Conservation (phyloP, 306 rosid genomes). For the Begonia loranthoides region DNA sequence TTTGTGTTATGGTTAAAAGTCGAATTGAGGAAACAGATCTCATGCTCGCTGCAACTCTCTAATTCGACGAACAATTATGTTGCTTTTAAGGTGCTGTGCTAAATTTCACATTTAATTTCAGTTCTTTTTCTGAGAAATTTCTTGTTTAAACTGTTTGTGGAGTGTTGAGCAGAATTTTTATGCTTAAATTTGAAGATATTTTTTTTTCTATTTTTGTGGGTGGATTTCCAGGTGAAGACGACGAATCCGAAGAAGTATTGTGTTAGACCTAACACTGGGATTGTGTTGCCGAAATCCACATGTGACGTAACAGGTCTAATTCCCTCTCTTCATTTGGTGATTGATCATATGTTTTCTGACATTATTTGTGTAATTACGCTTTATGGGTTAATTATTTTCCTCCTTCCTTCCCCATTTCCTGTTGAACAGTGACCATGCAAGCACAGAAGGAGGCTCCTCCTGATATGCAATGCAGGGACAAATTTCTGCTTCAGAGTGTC, state of each 20-base stretch:
- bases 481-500: conserved; percentile 85
- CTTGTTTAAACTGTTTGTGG: conserved; percentile 5
- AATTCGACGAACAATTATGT: conserved; percentile 56
- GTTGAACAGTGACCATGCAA: conserved; percentile 71
- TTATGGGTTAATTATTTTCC: not conserved
- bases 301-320: conserved; percentile 61
- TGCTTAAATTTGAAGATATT: conserved; percentile 7
- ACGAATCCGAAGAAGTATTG: conserved; percentile 93
- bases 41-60: conserved; percentile 62
- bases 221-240: conserved; percentile 60
- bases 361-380: not conserved
- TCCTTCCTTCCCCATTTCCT: not conserved
- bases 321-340: conserved; percentile 5
- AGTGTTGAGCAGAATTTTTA: conserved; percentile 4
- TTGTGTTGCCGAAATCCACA: conserved; percentile 75
- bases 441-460: conserved; percentile 71
- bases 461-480: conserved; percentile 89
- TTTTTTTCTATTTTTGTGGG: not conserved
- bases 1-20: conserved; percentile 19
- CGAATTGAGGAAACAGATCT: conserved; percentile 95
- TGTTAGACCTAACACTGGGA: conserved; percentile 92
- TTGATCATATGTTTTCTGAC: not conserved
- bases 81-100: conserved; percentile 66
- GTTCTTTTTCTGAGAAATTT: not conserved
- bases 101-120: conserved; percentile 8